Evolutionary conservation across 2,329 filamentous ascomycete genomes (phyloP).

Genomic region (Paramyrothecium sp.): DNA sequence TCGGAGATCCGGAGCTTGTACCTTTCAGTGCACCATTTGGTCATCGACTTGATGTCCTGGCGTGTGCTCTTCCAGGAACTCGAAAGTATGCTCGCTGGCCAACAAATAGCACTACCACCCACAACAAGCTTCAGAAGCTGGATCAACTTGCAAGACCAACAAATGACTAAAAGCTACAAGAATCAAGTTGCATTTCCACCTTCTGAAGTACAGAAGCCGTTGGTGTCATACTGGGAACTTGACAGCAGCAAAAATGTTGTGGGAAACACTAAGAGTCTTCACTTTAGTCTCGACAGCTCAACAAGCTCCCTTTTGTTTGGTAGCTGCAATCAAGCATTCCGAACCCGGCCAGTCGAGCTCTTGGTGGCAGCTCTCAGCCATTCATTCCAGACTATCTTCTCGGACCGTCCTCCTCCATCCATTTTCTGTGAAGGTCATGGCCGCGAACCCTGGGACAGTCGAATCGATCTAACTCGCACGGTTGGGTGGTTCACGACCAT

Average conservation of each 20-base stretch:
- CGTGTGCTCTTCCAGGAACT: constrained; percentile 38
- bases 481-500: constrained; percentile 31
- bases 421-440: constrained; percentile 29
- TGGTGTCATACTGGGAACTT: background rate
- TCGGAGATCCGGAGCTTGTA: constrained; percentile 19
- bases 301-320: constrained; percentile 2
- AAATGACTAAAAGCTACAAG: background rate
- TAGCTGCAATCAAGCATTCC: constrained; percentile 2
- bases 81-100: constrained; percentile 29
- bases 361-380: constrained; percentile 17
- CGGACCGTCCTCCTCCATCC: constrained; percentile 14
- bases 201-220: background rate
- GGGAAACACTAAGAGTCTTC: background rate
- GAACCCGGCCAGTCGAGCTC: constrained; percentile 23
- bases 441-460: constrained; percentile 22
- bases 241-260: background rate
- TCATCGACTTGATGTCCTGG: constrained; percentile 42
- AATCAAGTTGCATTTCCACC: background rate
- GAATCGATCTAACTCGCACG: constrained; percentile 23
- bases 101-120: background rate
- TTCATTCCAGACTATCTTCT: constrained; percentile 18
- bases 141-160: background rate
- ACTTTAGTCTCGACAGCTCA: background rate
- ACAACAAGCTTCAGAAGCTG: background rate
- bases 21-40: constrained; percentile 27